phyloP scores from a whole-genome alignment of 495 filamentous ascomycete genomes.

The Astrocystis sublimbata region DNA sequence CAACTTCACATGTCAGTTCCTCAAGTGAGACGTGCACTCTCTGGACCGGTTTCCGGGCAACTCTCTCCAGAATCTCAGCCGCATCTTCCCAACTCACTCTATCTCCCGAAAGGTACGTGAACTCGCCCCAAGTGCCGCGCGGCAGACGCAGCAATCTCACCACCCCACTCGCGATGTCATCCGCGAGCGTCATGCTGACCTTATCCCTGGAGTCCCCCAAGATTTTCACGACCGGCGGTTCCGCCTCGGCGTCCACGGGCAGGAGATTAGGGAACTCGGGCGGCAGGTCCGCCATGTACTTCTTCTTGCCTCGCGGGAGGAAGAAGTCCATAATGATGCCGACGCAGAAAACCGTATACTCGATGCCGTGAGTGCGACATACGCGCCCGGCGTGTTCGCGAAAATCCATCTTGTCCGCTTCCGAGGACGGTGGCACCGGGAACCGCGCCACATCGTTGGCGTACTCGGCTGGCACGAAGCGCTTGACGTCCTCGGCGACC shows the following conservation, averaged over 20 bases:
- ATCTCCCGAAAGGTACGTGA: background rate
- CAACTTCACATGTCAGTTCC: background rate
- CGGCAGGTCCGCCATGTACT: background rate
- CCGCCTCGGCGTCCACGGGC: background rate
- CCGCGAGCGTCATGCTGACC: background rate
- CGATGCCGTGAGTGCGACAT: background rate
- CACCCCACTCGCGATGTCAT: background rate
- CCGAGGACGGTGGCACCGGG: background rate
- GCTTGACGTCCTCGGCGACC: background rate
- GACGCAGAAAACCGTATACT: background rate
- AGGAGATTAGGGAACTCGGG: background rate
- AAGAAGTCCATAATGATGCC: conserved; percentile 1
- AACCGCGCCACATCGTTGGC: background rate
- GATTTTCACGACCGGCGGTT: background rate
- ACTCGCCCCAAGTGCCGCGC: background rate
- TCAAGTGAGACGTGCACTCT: background rate
- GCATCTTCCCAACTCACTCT: background rate
- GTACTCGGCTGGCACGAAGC: background rate
- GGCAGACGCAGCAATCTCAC: background rate
- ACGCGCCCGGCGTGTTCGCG: background rate
- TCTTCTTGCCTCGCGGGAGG: background rate
- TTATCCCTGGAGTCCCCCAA: background rate
- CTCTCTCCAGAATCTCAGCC: background rate
- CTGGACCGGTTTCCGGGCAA: background rate
- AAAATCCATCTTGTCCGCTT: background rate